These are phyloP conservation scores for Zygoascus bituminiphila DNA, from an alignment of 805 yeast genomes.

Conservation along the genomic window DNA sequence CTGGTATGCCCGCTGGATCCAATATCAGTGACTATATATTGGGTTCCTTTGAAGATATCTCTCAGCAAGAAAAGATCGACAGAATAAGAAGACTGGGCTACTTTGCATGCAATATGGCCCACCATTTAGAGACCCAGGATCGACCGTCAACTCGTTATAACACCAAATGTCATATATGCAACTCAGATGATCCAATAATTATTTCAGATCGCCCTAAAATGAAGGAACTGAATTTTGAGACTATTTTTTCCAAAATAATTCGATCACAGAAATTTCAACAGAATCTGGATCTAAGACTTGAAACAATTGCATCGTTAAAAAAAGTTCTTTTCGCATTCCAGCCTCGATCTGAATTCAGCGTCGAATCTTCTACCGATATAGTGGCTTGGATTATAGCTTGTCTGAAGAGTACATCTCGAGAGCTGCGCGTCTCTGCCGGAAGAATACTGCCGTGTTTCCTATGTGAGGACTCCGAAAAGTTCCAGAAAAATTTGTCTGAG, in stretches of 20 bases:
- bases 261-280: constrained; percentile 9
- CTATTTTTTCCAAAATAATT: constrained; percentile 9
- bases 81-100: constrained; percentile 3
- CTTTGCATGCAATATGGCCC: constrained; percentile 5
- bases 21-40: not conserved
- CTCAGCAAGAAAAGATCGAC: not conserved
- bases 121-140: not conserved
- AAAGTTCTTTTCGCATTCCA: constrained; percentile 9
- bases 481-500: constrained; percentile 2
- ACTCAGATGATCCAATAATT: not conserved
- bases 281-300: constrained; percentile 9
- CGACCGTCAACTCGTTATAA: not conserved
- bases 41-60: not conserved
- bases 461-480: not conserved
- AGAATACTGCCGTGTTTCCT: constrained; percentile 13
- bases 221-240: constrained; percentile 4
- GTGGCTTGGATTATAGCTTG: constrained; percentile 15
- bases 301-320: constrained; percentile 9
- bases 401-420: constrained; percentile 16
- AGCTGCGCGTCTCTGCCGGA: constrained; percentile 14
- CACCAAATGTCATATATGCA: not conserved
- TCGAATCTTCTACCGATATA: constrained; percentile 7
- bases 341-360: constrained; percentile 5
- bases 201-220: not conserved
- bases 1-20: not conserved